Percentiles rank a stretch among this genome's conserved stretches.
These are phyloP conservation scores for Geranomyces variabilis DNA, from an alignment of 192 early-diverging fungal genomes.

Conservation along the genomic window DNA sequence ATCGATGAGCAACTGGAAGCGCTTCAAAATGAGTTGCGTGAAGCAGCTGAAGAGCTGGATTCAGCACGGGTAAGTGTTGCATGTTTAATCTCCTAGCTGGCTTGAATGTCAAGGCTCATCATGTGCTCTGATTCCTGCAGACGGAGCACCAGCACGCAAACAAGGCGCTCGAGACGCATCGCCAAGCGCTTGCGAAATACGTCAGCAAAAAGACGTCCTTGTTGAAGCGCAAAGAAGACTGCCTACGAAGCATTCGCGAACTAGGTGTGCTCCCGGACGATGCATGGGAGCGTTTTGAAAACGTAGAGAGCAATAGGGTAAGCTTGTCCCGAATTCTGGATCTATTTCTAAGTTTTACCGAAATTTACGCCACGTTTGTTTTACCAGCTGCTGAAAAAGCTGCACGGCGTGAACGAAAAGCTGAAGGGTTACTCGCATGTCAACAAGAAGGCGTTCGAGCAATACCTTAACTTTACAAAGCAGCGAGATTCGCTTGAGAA, in stretches of 20 bases:
- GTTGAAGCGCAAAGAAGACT: conserved; percentile 85
- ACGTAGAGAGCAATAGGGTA: conserved; percentile 53
- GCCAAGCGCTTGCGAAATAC: conserved; percentile 75
- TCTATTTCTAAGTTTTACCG: conserved; percentile 25
- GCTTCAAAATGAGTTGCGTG: neutral
- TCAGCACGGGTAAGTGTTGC: neutral
- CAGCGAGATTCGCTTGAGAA: conserved; percentile 81
- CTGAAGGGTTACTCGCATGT: conserved; percentile 91
- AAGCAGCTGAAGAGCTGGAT: neutral
- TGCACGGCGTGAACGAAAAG: conserved; percentile 79
- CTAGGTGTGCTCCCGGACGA: conserved; percentile 95
- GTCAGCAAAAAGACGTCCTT: conserved; percentile 64
- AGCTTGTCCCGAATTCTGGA: neutral
- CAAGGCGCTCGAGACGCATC: conserved; percentile 54
- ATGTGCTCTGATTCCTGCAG: conserved; percentile 21
- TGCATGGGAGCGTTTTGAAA: conserved; percentile 74
- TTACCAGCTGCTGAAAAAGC: conserved; percentile 43
- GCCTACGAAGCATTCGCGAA: conserved; percentile 84
- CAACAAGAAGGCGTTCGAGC: conserved; percentile 99
- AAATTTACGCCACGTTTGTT: too few species aligned
- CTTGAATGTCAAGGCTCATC: neutral
- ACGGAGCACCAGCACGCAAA: conserved; percentile 53
- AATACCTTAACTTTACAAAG: conserved; percentile 91
- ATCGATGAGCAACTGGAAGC: conserved; percentile 19
- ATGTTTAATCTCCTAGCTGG: too few species aligned